A percentile compares a stretch with the other conserved stretches of the same genome.
phyloP scores from a whole-genome alignment of 371 early-diverging fungal genomes.

The Smittium mucronatum region DNA sequence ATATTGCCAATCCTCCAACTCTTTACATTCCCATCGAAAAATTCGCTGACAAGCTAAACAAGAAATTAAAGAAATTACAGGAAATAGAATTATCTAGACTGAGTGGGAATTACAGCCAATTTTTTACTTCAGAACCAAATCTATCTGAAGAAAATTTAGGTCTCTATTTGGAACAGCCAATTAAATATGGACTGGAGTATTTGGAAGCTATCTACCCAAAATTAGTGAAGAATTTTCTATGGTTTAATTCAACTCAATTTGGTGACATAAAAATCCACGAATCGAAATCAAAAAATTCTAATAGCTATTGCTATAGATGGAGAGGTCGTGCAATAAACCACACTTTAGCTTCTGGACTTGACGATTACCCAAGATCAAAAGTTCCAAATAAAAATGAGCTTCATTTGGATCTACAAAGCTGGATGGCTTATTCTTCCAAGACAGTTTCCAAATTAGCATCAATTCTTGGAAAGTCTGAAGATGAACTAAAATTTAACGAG shows the following conservation, averaged over 20 bases:
- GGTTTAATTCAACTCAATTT: slow-evolving; percentile 69
- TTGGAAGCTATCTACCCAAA: slow-evolving; percentile 50
- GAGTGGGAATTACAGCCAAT: no score
- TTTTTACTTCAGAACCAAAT: neutral
- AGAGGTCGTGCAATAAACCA: slow-evolving; percentile 74
- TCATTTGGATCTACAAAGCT: slow-evolving; percentile 78
- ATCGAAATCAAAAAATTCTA: slow-evolving; percentile 12
- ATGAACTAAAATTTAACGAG: slow-evolving; percentile 34
- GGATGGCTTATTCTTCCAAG: slow-evolving; percentile 73
- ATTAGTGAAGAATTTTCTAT: slow-evolving; percentile 56
- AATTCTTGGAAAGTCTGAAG: slow-evolving; percentile 35
- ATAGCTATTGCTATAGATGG: slow-evolving; percentile 74
- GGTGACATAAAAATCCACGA: slow-evolving; percentile 41
- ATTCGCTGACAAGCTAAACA: neutral
- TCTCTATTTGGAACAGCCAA: neutral
- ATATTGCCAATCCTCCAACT: slow-evolving; percentile 91
- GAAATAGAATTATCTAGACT: neutral
- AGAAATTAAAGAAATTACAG: neutral
- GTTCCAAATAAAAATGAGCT: slow-evolving; percentile 60
- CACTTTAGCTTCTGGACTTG: slow-evolving; percentile 82
- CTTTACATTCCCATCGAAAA: slow-evolving; percentile 51
- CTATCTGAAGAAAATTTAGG: neutral
- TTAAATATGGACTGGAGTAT: slow-evolving; percentile 38
- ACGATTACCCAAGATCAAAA: slow-evolving; percentile 83
- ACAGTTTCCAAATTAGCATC: slow-evolving; percentile 53